Evolutionary conservation across 106 monocot species (phyloP).

Genomic region (Dendrobium chrysotoxum): DNA sequence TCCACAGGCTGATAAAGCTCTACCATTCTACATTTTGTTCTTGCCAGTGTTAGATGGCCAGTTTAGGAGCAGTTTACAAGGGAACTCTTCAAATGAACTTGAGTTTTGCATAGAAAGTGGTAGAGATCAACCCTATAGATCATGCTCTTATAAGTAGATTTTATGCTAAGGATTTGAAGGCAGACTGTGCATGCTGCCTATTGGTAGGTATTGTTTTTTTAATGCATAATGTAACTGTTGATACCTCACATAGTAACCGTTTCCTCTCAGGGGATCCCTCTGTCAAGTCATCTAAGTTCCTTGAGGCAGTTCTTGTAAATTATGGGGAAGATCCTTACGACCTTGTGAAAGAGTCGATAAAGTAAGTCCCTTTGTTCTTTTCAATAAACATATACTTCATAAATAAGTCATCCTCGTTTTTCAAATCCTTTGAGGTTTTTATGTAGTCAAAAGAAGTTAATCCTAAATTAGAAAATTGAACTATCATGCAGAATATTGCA

Average conservation of each 20-base stretch:
- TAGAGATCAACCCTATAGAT: slow-evolving; percentile 12
- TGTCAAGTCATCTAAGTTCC: slow-evolving; percentile 20
- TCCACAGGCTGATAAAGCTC: not conserved
- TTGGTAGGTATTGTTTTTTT: too few species aligned
- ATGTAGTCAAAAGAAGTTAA: not conserved
- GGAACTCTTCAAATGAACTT: slow-evolving; percentile 43
- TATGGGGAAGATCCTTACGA: slow-evolving; percentile 39
- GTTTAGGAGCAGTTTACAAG: slow-evolving; percentile 45
- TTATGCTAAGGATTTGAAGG: slow-evolving; percentile 5
- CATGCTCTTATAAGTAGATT: slow-evolving; percentile 10
- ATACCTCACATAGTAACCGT: not conserved
- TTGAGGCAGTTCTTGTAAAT: slow-evolving; percentile 34
- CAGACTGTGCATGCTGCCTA: not conserved
- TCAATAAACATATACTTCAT: not conserved
- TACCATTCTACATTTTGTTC: slow-evolving; percentile 24
- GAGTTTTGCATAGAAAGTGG: slow-evolving; percentile 50
- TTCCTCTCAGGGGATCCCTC: slow-evolving; percentile 25
- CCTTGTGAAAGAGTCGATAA: slow-evolving; percentile 39
- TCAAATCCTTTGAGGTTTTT: too few species aligned
- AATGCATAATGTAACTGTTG: too few species aligned
- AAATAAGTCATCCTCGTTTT: too few species aligned
- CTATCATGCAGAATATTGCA: slow-evolving; percentile 20
- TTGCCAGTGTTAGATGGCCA: slow-evolving; percentile 39
- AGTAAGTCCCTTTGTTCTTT: slow-evolving; percentile 13
- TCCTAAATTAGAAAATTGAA: not conserved